These are phyloP conservation scores for Aureococcus anophagefferens DNA, from an alignment of 108 stramenopile species.

Conservation along the genomic window DNA sequence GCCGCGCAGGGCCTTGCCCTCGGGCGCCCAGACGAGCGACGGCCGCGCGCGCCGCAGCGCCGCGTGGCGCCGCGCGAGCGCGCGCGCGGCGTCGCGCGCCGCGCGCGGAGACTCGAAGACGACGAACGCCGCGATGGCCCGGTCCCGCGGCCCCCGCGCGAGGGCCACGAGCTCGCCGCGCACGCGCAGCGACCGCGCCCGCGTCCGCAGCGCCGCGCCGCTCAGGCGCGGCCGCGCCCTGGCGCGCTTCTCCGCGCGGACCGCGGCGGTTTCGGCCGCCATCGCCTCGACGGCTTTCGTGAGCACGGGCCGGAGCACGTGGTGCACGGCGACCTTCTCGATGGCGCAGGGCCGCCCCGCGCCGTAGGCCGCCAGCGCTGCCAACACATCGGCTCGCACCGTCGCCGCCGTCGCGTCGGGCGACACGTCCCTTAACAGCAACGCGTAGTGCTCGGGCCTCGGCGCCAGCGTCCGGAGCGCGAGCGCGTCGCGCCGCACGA, in stretches of 20 bases:
- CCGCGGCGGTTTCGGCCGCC: background rate
- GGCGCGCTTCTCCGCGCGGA: no score
- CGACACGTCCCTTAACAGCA: background rate
- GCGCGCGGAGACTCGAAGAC: background rate
- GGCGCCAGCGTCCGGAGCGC: background rate
- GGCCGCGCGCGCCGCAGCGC: no score
- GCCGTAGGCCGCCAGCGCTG: no score
- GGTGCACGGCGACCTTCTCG: background rate
- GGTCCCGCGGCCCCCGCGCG: background rate
- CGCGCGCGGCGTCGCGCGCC: background rate
- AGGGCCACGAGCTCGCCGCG: background rate
- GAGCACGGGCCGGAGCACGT: background rate
- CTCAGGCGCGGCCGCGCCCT: no score
- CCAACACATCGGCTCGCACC: background rate
- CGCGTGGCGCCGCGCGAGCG: background rate
- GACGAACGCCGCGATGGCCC: background rate
- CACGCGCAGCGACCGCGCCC: background rate
- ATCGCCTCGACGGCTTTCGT: background rate
- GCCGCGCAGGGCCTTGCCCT: no score
- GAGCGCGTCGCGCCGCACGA: background rate
- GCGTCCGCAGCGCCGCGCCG: no score
- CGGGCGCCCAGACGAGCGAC: no score
- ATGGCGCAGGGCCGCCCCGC: no score
- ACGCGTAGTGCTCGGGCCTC: background rate
- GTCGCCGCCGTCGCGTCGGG: background rate